Evolutionary conservation across 305 asterid species (phyloP), one percentile per base, ranked within the genome.

Genomic region (Fraxinus sp.): DNA sequence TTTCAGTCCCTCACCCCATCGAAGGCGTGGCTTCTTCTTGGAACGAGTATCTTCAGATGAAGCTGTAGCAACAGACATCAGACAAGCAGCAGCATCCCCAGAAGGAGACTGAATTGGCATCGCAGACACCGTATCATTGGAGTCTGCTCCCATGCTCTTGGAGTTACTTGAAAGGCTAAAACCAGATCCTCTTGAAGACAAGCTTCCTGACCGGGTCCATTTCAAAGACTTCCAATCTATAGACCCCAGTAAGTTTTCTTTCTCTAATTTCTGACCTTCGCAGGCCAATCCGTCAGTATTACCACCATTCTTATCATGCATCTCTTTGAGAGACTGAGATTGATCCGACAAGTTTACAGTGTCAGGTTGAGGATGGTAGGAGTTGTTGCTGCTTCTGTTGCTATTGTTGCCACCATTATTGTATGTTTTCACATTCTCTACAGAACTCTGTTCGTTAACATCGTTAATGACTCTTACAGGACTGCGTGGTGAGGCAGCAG

Each of bases 1-100:
- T 9, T 98, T 98, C 66, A 96, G 93, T 76, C 99, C 99, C 87
- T 93, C 98, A 78, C 99, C 99, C 97, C 97, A 96, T 83, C 98
- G 97, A 82, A 96, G 93, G 37, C 99, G 99, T 0, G 96, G 97
- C 89, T 96, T 95, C 93, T 96, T 96, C 87, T 97, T 90, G 73
- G 97, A 95, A 79, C 85, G 80, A 36, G 85, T 86, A 87, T 96
- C 97, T 75, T 95, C 97, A 75, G 90, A 84, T 64, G 90, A 85
- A 80, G 88, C 89, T 73, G 85, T 86, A 87, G 86, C 90, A 81
- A 90, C 84, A 80, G 91, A 83, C 62, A 75, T 79, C 46, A 79
- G 92, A 87, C 89, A 89, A 24, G 88, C 87, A 79, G 86, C 80
- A 52, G 90, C 87, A 82, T 84, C 88, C 28, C 84, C 83, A 5